Base-by-base conservation (phyloP, 139 green algal species). In the Tetratostichococcus sp. region DNA sequence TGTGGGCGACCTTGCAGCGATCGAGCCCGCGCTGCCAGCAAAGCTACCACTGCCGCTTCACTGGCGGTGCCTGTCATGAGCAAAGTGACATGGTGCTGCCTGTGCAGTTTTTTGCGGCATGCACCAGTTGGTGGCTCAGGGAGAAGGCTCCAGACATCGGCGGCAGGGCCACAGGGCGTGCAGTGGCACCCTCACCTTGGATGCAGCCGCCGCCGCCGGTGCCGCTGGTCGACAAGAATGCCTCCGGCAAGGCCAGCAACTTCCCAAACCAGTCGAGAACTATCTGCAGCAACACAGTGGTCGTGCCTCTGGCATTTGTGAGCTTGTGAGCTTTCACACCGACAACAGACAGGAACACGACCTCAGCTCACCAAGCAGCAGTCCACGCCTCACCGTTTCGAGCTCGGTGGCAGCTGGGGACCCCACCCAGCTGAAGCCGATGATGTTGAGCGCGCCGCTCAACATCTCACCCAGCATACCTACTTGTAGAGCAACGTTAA, bases 181-280 rank as follows among this genome's bases (percentile, higher is more conserved):
- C 14, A n/a, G 17, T 17, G 19, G 19, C 17, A 62, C 4, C 2
- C 11, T 8, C 50, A 67, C 80, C 74, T 67, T 86, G 89, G 35
- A 96, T 94, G 35, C 90, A 85, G 19, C 91, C 91, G 5, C 89
- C 89, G 14, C 88, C 85, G 4, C 33, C 16, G 22, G 74, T 71
- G 33, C 69, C 71, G 65, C 59, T 39, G 69, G 72, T 8, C 32
- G 26, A 8, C 31, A 86, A 59, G 78, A 95, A 97, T 28, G 50
- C 62, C 6, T 43, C 23, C 0, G 92, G 92, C 31, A 97, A 83
- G n/a, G 76, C 77, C 65, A 92, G 82, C 35, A 94, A 85, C 75
- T 89, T 75, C 16, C 67, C 92, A 39, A 97, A 67, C 91, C 91
- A 97, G 81, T 97, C 91, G 79, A 97, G 84, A 76, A 90, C 87